Conservation (phyloP, 805 yeast genomes). For the Metschnikowia koreensis region DNA sequence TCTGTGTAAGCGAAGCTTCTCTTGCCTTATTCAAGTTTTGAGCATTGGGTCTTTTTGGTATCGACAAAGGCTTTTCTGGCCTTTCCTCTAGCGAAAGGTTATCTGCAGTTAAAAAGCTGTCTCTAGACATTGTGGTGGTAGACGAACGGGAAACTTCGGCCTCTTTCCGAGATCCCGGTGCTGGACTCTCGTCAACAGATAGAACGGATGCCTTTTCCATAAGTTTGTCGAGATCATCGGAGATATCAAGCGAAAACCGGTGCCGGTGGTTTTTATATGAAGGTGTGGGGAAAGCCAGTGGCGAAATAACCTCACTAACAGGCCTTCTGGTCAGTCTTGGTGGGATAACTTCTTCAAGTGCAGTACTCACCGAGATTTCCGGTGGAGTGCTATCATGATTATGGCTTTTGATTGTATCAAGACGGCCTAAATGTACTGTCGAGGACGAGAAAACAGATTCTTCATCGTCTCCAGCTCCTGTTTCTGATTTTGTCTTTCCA, state of each 20-base stretch:
- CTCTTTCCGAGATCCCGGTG: neutral
- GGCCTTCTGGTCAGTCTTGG: slow-evolving; percentile 41
- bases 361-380: slow-evolving; percentile 31
- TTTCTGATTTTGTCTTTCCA: neutral
- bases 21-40: slow-evolving; percentile 16
- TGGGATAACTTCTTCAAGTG: slow-evolving; percentile 36
- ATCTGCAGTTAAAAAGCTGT: slow-evolving; percentile 18
- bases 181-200: neutral
- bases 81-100: slow-evolving; percentile 1
- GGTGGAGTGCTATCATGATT: slow-evolving; percentile 22
- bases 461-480: slow-evolving; percentile 9
- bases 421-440: slow-evolving; percentile 20
- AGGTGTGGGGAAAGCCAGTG: neutral
- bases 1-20: slow-evolving; percentile 12
- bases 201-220: slow-evolving; percentile 33
- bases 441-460: slow-evolving; percentile 17
- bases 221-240: slow-evolving; percentile 38
- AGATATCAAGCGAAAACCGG: slow-evolving; percentile 27
- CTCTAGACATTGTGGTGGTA: neutral
- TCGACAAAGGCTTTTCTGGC: neutral
- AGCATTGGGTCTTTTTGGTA: slow-evolving; percentile 19
- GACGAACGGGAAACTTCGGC: neutral
- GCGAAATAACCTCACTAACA: slow-evolving; percentile 23
- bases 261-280: neutral
- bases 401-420: slow-evolving; percentile 20